Conservation (phyloP, 2,329 filamentous ascomycete genomes). For the Colletotrichum echinochloae region DNA sequence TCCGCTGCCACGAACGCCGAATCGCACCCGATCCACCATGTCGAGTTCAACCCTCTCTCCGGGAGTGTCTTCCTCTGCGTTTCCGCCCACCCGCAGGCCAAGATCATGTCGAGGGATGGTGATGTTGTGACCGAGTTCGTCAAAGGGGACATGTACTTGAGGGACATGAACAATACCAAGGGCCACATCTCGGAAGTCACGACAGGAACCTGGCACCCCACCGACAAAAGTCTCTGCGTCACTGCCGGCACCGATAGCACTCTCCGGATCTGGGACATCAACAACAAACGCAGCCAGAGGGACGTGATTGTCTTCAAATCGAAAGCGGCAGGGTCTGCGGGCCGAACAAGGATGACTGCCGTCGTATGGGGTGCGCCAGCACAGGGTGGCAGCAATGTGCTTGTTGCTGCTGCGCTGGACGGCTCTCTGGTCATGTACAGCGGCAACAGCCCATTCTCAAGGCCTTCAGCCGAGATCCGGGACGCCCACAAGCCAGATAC, state of each 20-base stretch:
- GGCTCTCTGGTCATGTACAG: conserved; percentile 93
- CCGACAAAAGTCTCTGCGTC: conserved; percentile 84
- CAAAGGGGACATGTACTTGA: conserved; percentile 98
- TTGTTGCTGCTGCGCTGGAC: conserved; percentile 87
- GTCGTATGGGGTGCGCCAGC: conserved; percentile 85
- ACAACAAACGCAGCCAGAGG: conserved; percentile 88
- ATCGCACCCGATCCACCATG: conserved; percentile 87
- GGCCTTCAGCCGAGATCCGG: conserved; percentile 84
- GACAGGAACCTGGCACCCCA: conserved; percentile 90
- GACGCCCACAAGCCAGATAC: conserved; percentile 86
- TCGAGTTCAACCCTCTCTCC: conserved; percentile 86
- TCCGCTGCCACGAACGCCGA: conserved; percentile 76
- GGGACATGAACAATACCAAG: conserved; percentile 98
- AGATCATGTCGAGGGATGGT: conserved; percentile 89
- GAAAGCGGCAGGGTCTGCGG: conserved; percentile 85
- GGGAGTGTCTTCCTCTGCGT: conserved; percentile 87
- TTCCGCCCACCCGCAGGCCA: conserved; percentile 89
- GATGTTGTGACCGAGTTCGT: conserved; percentile 88
- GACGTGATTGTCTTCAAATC: conserved; percentile 98
- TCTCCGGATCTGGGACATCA: conserved; percentile 95
- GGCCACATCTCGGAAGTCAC: conserved; percentile 95
- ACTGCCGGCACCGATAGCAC: conserved; percentile 97
- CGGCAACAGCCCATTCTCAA: conserved; percentile 85
- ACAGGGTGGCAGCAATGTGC: conserved; percentile 81
- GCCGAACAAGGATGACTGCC: conserved; percentile 92